These are phyloP conservation scores for Lachnellula cervina DNA, from an alignment of 2,329 filamentous ascomycete genomes.

Conservation along the genomic window DNA sequence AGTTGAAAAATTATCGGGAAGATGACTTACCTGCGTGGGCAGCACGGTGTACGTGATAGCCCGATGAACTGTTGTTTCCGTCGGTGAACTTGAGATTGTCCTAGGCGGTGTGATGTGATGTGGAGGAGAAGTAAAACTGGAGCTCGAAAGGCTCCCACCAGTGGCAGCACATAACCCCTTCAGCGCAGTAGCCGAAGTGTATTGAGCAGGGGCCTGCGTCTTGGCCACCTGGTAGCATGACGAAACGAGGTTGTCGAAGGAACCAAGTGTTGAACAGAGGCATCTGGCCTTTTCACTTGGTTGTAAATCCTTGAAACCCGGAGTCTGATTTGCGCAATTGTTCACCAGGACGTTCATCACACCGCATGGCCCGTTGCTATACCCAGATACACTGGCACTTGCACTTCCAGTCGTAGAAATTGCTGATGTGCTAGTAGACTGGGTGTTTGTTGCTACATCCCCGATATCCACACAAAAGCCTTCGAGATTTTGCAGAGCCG, in stretches of 20 bases:
- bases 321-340: neutral
- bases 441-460: slow-evolving; percentile 21
- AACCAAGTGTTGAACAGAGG: neutral
- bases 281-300: neutral
- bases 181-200: neutral
- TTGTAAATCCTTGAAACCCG: slow-evolving; percentile 2
- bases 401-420: neutral
- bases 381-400: neutral
- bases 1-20: neutral
- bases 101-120: neutral
- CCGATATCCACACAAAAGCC: slow-evolving; percentile 23
- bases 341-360: neutral
- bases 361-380: neutral
- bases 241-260: slow-evolving; percentile 2
- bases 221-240: neutral
- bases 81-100: neutral
- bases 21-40: too few relatives aligned
- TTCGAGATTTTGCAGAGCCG: slow-evolving; percentile 14
- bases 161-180: neutral
- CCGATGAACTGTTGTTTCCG: neutral
- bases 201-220: neutral
- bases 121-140: neutral
- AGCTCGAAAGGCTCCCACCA: neutral
- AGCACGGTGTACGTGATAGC: neutral
- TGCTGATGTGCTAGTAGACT: slow-evolving; percentile 3